phyloP scores from a whole-genome alignment of 306 rosid species.

The Corylus americana region DNA sequence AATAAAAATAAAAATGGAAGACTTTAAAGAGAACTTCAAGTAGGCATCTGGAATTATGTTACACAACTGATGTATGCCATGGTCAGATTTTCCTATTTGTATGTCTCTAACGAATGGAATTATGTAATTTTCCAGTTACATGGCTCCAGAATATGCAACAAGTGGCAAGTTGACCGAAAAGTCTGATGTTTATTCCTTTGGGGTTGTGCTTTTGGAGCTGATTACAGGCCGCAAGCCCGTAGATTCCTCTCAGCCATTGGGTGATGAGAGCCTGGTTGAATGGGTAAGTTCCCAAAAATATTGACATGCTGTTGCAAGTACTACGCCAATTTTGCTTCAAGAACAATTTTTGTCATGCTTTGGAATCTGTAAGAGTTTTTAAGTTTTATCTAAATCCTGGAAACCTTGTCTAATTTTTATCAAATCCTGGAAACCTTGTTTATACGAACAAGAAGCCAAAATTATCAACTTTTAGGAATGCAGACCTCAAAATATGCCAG shows the following conservation, averaged over 20 bases:
- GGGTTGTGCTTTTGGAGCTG: slow-evolving; percentile 95
- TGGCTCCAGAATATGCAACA: slow-evolving; percentile 99
- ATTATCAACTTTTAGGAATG: background rate
- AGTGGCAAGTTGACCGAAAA: slow-evolving; percentile 99
- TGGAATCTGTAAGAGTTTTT: background rate
- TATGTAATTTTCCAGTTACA: slow-evolving; percentile 61
- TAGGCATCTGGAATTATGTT: background rate
- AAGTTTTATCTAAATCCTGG: background rate
- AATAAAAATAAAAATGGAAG: no score
- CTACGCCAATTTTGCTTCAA: background rate
- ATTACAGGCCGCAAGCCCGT: slow-evolving; percentile 95
- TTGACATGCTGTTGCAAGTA: background rate
- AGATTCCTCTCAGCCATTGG: slow-evolving; percentile 90
- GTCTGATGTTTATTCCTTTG: slow-evolving; percentile 92
- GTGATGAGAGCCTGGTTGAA: slow-evolving; percentile 96
- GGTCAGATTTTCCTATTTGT: slow-evolving; percentile 4
- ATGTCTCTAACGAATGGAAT: slow-evolving; percentile 32
- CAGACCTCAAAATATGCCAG: background rate
- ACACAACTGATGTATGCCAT: slow-evolving; percentile 4
- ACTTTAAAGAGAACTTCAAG: background rate
- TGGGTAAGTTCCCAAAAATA: slow-evolving; percentile 61
- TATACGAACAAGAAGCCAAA: background rate
- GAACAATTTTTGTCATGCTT: background rate
- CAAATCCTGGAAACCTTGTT: background rate
- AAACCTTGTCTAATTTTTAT: background rate